Conservation (phyloP, 2,329 filamentous ascomycete genomes). For the Fusarium nelsonii region DNA sequence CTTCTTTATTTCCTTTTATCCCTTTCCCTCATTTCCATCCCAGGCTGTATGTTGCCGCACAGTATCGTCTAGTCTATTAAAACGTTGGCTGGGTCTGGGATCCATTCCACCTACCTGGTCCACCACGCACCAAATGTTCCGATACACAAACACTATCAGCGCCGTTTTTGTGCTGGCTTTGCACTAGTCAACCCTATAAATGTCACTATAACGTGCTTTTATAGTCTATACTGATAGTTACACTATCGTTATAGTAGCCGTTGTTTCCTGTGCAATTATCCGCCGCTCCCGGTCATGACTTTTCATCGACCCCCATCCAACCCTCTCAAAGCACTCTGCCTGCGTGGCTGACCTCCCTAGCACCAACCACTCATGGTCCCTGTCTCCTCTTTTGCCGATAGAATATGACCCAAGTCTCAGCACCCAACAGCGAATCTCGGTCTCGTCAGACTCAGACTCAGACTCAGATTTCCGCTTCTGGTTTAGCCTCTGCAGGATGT, state of each 20-base stretch:
- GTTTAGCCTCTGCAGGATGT: neutral
- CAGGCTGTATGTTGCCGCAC: neutral
- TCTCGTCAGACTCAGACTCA: neutral
- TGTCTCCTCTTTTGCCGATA: neutral
- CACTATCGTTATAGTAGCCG: constrained; percentile 18
- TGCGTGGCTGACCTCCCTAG: constrained; percentile 25
- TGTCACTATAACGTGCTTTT: neutral
- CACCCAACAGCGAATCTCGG: constrained; percentile 30
- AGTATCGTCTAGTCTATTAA: neutral
- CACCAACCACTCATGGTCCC: constrained; percentile 29
- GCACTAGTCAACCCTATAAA: neutral
- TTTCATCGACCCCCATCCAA: constrained; percentile 25
- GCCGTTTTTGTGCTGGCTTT: neutral
- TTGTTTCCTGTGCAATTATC: constrained; percentile 8
- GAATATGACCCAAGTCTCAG: constrained; percentile 33
- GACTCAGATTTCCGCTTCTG: neutral
- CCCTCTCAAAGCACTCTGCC: constrained; percentile 20
- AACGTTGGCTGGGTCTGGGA: no score
- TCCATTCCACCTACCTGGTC: constrained; percentile 5
- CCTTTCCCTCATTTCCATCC: neutral
- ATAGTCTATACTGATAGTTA: neutral
- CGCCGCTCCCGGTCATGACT: neutral
- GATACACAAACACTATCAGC: neutral
- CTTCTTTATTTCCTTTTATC: neutral
- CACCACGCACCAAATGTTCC: neutral